Base-by-base conservation (phyloP, 2,329 filamentous ascomycete species). In the Penicillium griseofulvum region DNA sequence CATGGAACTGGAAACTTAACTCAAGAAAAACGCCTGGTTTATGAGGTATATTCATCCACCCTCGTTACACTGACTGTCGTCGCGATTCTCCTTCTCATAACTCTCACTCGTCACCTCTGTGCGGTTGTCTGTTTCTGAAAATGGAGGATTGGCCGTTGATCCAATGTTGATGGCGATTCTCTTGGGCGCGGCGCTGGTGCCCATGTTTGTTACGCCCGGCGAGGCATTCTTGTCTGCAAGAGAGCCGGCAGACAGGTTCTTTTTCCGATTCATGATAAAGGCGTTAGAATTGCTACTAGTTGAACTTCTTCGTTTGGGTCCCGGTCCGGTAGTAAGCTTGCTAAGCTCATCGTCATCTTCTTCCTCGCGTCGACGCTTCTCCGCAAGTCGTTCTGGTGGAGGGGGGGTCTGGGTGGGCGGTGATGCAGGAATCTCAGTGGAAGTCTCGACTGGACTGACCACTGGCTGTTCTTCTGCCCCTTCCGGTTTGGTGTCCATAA, bases 331-430 rank as follows among this genome's bases (percentile, higher is more conserved):
- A 61, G 90, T 85, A 65, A 97, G 81, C 74, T 94, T 96, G 52
- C 87, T 86, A n/a, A 97, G 77, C 67, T 93, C 90, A 61, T 97
- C 92, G 53, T 96, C 92, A 43, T 97, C 93, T 58, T 97, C 93
- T 69, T 96, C 92, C 65, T 81, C 77, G 41, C 94, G 85, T 45
- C 93, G 84, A 45, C 93, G 87, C 74, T 97, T 97, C 71, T 96
- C 90, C 0, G 91, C 88, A 17, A 96, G 75, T 51, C 90, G 83
- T 72, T 96, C 91, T 0, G 87, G 59, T 5, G 62, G 88, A 4
- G 88, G 87, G 14, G 60, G 28, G 16, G 5, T 65, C 45, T 70
- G 70, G 12, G 59, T 55, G 5, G 57, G 51, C 33, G 63, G 50
- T 17, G 66, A 68, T n/a, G 62, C 52, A 16, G 68, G 58, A 3